These are phyloP conservation scores for Psilocybe mexicana DNA, from an alignment of 1,284 basidiomycete genomes.

Conservation along the genomic window DNA sequence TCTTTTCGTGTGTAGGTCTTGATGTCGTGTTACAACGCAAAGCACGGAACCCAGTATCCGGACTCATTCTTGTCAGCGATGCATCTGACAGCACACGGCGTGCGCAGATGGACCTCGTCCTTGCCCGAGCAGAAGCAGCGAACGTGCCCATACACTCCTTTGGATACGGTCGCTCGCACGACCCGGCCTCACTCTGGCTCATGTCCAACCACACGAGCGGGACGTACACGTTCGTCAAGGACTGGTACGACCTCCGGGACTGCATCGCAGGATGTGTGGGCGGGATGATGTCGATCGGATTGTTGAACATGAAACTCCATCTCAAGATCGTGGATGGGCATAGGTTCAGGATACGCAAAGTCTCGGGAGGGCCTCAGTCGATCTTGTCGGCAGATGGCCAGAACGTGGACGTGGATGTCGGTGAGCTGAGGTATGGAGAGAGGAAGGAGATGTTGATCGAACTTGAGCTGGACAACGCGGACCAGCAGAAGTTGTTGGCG, in stretches of 20 bases:
- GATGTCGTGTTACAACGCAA: conserved; percentile 95
- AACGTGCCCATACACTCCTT: conserved; percentile 96
- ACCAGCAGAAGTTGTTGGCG: conserved; percentile 43
- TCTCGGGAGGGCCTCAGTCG: conserved; percentile 80
- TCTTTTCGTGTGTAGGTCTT: conserved; percentile 52
- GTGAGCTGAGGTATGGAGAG: conserved; percentile 90
- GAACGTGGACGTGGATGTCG: conserved; percentile 94
- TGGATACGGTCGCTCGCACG: conserved; percentile 94
- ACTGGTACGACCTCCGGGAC: conserved; percentile 92
- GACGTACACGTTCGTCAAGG: conserved; percentile 96
- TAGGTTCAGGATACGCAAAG: conserved; percentile 88
- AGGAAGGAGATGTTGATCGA: conserved; percentile 93
- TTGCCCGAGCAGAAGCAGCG: conserved; percentile 93
- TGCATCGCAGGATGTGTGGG: conserved; percentile 91
- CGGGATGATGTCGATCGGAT: conserved; percentile 90
- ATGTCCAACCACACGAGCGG: conserved; percentile 97
- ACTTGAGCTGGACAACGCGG: conserved; percentile 83
- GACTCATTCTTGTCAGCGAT: conserved; percentile 93
- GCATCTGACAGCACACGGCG: conserved; percentile 86
- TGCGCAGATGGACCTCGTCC: conserved; percentile 98
- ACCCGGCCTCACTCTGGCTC: conserved; percentile 97
- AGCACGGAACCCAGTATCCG: conserved; percentile 84
- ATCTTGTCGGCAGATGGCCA: conserved; percentile 87
- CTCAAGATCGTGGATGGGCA: conserved; percentile 83
- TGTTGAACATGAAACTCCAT: conserved; percentile 89